Conservation (phyloP, 202 grass and related monocot genomes). For the Hordeum pubiflorum region DNA sequence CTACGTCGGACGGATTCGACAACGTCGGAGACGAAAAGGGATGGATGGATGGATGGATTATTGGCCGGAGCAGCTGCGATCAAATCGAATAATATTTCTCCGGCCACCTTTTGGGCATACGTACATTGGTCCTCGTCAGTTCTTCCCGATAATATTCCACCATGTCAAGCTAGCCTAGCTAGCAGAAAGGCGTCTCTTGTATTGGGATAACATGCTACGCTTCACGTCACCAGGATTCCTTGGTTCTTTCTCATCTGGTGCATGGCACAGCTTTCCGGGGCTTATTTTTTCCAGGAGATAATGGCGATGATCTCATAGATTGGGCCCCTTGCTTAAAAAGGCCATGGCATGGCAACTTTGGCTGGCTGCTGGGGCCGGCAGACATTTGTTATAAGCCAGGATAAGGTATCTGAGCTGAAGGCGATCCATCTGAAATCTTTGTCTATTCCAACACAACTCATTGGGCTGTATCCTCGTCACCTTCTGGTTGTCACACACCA, state of each 20-base stretch:
- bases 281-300: not conserved
- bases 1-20: constrained; percentile 20
- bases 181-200: not conserved
- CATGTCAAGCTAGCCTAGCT: not conserved
- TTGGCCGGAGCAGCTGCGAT: not conserved
- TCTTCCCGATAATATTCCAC: not conserved
- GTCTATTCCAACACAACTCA: constrained; percentile 12
- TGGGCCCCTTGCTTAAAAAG: constrained; percentile 18
- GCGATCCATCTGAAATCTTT: not conserved
- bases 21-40: not conserved
- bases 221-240: constrained; percentile 15
- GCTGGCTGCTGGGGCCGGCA: not conserved
- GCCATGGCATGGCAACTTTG: not conserved
- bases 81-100: not conserved
- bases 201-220: not conserved
- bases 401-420: not conserved
- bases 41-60: too few relatives aligned
- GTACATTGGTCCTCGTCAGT: not conserved
- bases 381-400: not conserved
- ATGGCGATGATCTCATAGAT: not conserved
- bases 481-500: constrained; percentile 23
- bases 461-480: constrained; percentile 18
- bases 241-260: constrained; percentile 28
- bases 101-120: not conserved
- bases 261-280: not conserved